phyloP scores from a whole-genome alignment of 176 grass and related monocot species.

The Melocanna baccifera region DNA sequence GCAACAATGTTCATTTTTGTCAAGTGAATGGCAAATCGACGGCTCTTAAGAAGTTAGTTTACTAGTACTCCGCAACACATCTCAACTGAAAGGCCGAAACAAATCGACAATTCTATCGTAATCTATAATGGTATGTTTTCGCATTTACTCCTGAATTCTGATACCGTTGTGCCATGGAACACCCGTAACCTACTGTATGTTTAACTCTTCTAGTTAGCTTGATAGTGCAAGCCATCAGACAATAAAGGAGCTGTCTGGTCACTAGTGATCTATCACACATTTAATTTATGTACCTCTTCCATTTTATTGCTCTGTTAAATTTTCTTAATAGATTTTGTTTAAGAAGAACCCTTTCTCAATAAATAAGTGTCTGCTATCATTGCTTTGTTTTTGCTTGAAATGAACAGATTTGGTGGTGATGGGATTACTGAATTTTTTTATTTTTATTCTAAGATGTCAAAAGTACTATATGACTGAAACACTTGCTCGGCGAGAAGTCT shows the following conservation, averaged over 20 bases:
- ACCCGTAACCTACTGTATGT: not conserved
- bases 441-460: not conserved
- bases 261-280: not conserved
- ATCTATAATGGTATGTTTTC: not conserved
- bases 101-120: not conserved
- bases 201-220: not conserved
- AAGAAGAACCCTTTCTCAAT: too few species aligned
- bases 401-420: not conserved
- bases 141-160: not conserved
- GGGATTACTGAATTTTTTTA: not conserved
- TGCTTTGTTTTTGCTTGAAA: not conserved
- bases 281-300: not conserved
- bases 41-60: too few species aligned
- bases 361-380: not conserved
- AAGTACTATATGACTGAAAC: not conserved
- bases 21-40: too few species aligned
- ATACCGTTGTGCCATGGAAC: not conserved
- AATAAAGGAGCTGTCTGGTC: not conserved
- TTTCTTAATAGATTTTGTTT: not conserved
- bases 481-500: not conserved
- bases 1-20: not conserved
- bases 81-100: too few species aligned
- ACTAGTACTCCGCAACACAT: too few species aligned
- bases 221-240: not conserved
- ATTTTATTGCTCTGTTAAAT: not conserved